phyloP scores from a whole-genome alignment of 2,329 filamentous ascomycete genomes.

The Penicillium sp. region DNA sequence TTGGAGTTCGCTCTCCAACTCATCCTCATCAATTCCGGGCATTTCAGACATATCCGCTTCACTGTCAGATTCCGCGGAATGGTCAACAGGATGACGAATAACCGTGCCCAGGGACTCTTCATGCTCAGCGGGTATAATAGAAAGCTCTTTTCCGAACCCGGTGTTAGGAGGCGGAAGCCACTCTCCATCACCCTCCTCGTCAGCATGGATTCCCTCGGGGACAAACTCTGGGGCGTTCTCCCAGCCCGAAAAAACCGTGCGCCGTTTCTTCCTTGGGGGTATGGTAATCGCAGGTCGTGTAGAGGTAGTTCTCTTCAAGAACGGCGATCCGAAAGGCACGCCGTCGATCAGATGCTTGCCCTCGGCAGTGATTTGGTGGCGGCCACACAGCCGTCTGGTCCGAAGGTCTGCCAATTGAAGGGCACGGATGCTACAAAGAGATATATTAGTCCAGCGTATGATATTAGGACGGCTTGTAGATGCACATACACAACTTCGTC shows the following conservation, averaged over 20 bases:
- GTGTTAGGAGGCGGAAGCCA: constrained; percentile 29
- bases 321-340: constrained; percentile 74
- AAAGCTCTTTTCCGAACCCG: constrained; percentile 29
- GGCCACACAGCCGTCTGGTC: constrained; percentile 69
- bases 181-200: constrained; percentile 34
- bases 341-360: constrained; percentile 83
- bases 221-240: constrained; percentile 18
- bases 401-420: constrained; percentile 72
- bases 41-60: constrained; percentile 31
- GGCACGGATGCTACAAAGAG: constrained; percentile 65
- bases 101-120: constrained; percentile 37
- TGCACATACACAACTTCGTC: constrained; percentile 72
- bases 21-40: constrained; percentile 35
- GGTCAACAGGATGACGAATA: constrained; percentile 33
- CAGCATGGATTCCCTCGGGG: constrained; percentile 4
- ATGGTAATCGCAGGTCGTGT: constrained; percentile 67
- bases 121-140: constrained; percentile 23
- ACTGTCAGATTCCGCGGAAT: constrained; percentile 31
- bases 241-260: constrained; percentile 39
- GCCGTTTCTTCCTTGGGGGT: constrained; percentile 68
- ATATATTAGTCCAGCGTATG: neutral
- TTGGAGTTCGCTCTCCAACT: constrained; percentile 47
- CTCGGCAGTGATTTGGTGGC: constrained; percentile 74
- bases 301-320: constrained; percentile 56
- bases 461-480: neutral